phyloP scores from a whole-genome alignment of 441 rosid genomes.

The Corymbia citriodora region DNA sequence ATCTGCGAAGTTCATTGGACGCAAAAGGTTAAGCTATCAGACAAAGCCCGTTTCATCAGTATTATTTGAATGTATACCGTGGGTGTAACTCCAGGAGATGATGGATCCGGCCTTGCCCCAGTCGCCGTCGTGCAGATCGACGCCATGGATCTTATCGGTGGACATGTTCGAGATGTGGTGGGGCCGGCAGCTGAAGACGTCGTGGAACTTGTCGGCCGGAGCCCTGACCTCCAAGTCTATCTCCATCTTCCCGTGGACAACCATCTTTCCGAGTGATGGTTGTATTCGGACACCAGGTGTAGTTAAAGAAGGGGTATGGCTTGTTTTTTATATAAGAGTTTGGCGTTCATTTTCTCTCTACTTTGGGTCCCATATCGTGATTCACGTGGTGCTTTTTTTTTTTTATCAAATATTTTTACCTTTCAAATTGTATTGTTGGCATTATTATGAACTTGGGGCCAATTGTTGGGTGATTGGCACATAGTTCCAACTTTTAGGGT shows the following conservation, averaged over 20 bases:
- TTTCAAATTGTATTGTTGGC: no score
- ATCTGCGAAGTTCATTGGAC: not conserved
- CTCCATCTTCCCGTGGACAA: conserved; percentile 11
- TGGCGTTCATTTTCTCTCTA: no score
- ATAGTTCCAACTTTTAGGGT: no score
- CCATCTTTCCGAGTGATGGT: no score
- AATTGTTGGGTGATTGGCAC: no score
- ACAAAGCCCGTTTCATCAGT: not conserved
- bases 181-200: conserved; percentile 22
- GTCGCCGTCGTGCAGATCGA: conserved; percentile 28
- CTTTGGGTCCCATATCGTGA: no score
- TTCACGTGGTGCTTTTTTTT: no score
- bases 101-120: conserved; percentile 26
- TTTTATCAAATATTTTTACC: no score
- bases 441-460: no score
- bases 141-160: conserved; percentile 11
- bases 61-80: conserved; percentile 14
- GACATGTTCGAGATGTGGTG: conserved; percentile 18
- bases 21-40: not conserved
- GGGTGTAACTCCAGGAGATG: conserved; percentile 24
- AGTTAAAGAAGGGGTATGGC: no score
- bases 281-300: no score
- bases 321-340: no score
- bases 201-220: conserved; percentile 16
- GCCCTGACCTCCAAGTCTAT: conserved; percentile 21